These are phyloP conservation scores for Blepharisma stoltei DNA, from an alignment of 73 alveolate genomes.

Conservation along the genomic window DNA sequence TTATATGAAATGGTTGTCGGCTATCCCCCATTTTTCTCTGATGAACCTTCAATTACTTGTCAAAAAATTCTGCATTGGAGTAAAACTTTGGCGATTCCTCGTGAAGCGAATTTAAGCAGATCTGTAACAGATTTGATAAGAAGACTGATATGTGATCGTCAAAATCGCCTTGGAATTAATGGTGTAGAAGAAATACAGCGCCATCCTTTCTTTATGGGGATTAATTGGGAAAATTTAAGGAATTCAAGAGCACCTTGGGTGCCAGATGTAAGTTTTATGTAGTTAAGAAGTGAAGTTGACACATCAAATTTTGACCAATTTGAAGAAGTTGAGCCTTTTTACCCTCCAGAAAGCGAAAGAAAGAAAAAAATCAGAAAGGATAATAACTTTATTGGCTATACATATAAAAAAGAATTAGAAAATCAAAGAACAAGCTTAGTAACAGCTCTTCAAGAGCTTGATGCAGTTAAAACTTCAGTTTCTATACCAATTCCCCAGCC, in stretches of 20 bases:
- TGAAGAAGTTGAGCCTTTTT: conserved; percentile 89
- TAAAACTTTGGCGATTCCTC: conserved; percentile 64
- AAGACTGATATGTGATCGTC: conserved; percentile 53
- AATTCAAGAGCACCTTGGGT: conserved; percentile 57
- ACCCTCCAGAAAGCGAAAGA: conserved; percentile 44
- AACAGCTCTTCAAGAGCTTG: too few relatives aligned
- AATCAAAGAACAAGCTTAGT: too few relatives aligned
- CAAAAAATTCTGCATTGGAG: conserved; percentile 76
- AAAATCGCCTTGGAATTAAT: conserved; percentile 57
- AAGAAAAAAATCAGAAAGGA: conserved; percentile 24
- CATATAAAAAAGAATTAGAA: too few relatives aligned
- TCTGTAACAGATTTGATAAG: conserved; percentile 67
- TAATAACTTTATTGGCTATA: too few relatives aligned
- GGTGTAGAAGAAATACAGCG: conserved; percentile 66
- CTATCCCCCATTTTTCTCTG: conserved; percentile 80
- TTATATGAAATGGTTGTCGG: conserved; percentile 83
- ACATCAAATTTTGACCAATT: conserved; percentile 81
- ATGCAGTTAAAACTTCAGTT: too few relatives aligned
- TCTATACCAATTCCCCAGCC: too few relatives aligned
- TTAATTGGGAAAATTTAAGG: conserved; percentile 57
- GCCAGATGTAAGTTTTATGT: conserved; percentile 52
- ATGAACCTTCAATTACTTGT: conserved; percentile 67
- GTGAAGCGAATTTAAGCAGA: conserved; percentile 64
- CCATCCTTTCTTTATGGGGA: conserved; percentile 62
- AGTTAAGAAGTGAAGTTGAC: conserved; percentile 43